Base-by-base conservation (phyloP, 2,329 filamentous ascomycete species). In the Pseudocercospora fuligena region DNA sequence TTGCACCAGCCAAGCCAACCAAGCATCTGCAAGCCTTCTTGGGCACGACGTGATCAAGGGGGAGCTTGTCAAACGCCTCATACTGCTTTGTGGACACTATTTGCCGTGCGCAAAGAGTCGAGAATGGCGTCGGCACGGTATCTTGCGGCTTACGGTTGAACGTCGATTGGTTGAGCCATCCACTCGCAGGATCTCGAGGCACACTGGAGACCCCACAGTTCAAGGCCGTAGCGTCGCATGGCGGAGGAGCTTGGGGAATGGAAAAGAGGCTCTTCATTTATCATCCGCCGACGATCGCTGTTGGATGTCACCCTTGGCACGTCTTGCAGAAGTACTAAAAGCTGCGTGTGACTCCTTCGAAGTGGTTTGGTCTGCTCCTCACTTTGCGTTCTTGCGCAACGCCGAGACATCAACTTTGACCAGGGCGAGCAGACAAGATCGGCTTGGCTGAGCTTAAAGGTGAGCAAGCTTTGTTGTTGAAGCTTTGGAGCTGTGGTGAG, bases 381-480 rank as follows among this genome's bases (percentile, higher is more conserved):
- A 51, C 25, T 31, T 33, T 57, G 49, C 60, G 25, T 31, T 63
- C 16, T 36, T 56, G 60, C 36, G 6, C 51, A 27, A 54, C 51
- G 51, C 25, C 51, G 25, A 54, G 51, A 59, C 29, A 8, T 29
- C n/a, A 40, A 36, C 36, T 16, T 43, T n/a, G 64, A 49, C 36
- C 23, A 23, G n/a, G 29, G 51, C 14, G 27, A 60, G 46, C 21
- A 36, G 59, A 59, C 21, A 47, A n/a, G 40, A 16, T 56, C 19
- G 19, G 14, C 54, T 66, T 63, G 64, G 54, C 60, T 40, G 21
- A 63, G 64, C 64, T 63, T 66, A 61, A 53, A 33, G 64, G 64
- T 66, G 64, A 66, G 64, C 54, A 66, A 66, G 64, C 60, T 63
- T 66, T 60, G 4, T 25, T 31, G 25, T 9, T 33, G 33, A 5